These are phyloP conservation scores for Phytophthora lateralis DNA, from an alignment of 352 stramenopile species.

Conservation along the genomic window DNA sequence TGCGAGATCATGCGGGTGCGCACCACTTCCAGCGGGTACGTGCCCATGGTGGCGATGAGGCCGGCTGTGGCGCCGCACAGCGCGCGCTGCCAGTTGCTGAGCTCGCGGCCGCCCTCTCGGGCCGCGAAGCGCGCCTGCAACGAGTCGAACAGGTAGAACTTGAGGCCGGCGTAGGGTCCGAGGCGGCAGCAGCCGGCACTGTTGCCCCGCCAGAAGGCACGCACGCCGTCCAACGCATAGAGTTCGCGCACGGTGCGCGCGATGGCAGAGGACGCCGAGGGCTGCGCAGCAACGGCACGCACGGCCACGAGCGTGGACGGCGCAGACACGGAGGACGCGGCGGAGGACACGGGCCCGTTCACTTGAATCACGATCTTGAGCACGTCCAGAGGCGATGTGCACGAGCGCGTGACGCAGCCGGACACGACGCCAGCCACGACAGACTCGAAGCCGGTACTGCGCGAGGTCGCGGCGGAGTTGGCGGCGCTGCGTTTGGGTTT, in stretches of 20 bases:
- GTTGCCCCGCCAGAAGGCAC: conserved; percentile 85
- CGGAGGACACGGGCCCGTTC: conserved; percentile 38
- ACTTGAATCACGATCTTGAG: conserved; percentile 89
- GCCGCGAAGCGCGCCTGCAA: conserved; percentile 53
- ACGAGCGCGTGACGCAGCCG: conserved; percentile 81
- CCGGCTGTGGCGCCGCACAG: conserved; percentile 64
- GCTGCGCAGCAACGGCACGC: conserved; percentile 32
- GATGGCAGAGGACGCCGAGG: conserved; percentile 46
- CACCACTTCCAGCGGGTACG: conserved; percentile 84
- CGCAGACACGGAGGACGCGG: conserved; percentile 8
- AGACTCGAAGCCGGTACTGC: conserved; percentile 56
- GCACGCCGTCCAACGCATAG: conserved; percentile 68
- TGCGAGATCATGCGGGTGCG: conserved; percentile 83
- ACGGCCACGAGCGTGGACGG: conserved; percentile 31
- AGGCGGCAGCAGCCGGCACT: conserved; percentile 77
- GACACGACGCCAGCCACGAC: conserved; percentile 77
- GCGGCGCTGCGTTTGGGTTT: conserved; percentile 13
- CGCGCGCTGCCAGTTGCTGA: conserved; percentile 58
- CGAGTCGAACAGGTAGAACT: conserved; percentile 83
- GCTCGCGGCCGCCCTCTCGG: conserved; percentile 24
- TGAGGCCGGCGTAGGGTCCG: conserved; percentile 76
- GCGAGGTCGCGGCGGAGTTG: not conserved
- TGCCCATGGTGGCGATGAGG: conserved; percentile 72
- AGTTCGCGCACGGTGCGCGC: conserved; percentile 55
- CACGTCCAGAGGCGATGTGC: conserved; percentile 82